These are phyloP conservation scores for Smallanthus sonchifolius DNA, from an alignment of 129 eudicot genomes.

Conservation along the genomic window DNA sequence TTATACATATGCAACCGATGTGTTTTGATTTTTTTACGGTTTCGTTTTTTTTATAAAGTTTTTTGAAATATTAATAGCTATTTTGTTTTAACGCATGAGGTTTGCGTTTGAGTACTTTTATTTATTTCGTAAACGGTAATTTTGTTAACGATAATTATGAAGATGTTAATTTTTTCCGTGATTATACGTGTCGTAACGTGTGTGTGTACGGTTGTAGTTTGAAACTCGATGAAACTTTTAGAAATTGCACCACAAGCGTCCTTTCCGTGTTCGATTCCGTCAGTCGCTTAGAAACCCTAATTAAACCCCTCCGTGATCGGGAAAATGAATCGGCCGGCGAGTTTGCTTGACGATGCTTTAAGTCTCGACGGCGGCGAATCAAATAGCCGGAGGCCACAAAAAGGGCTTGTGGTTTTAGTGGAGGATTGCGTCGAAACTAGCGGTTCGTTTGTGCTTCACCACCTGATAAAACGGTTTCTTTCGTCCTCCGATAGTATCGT, in stretches of 20 bases:
- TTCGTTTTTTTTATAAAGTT: too few relatives aligned
- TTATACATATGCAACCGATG: too few relatives aligned
- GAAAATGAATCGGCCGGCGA: constrained; percentile 39
- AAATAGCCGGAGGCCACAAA: constrained; percentile 13
- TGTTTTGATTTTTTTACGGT: too few relatives aligned
- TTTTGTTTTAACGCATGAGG: too few relatives aligned
- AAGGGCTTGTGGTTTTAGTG: constrained; percentile 44
- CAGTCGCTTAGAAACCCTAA: constrained; percentile 27
- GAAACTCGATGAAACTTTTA: too few relatives aligned
- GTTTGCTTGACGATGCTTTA: constrained; percentile 65
- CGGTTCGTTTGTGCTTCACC: constrained; percentile 82
- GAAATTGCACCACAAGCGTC: not conserved
- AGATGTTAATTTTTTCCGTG: too few relatives aligned
- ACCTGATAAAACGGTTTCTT: constrained; percentile 62
- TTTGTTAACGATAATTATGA: too few relatives aligned
- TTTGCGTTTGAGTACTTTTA: too few relatives aligned
- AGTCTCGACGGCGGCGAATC: constrained; percentile 20
- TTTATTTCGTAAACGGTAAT: too few relatives aligned
- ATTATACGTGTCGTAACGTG: too few relatives aligned
- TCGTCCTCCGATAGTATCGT: constrained; percentile 41
- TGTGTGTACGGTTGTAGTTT: too few relatives aligned
- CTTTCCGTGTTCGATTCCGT: not conserved
- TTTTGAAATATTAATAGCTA: too few relatives aligned
- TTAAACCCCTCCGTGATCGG: constrained; percentile 17
- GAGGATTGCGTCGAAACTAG: constrained; percentile 89